Conservation (phyloP, 208 protist genomes). For the Paratrypanosoma confusum region DNA sequence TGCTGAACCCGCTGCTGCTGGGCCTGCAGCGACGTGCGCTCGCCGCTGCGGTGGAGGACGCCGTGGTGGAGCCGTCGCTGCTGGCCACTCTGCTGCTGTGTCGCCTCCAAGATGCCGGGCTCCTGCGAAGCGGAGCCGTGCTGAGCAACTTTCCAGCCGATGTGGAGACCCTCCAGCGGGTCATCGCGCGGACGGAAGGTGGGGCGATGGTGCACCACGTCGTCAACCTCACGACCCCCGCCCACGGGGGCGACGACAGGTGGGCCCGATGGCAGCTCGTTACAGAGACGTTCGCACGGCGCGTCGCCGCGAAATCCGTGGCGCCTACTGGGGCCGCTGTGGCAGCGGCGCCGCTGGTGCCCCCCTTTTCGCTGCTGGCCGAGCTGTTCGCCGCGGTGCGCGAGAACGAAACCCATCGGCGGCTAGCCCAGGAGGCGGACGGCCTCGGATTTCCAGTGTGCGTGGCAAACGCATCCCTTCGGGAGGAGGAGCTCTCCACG, state of each 20-base stretch:
- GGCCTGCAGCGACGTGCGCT: conserved; percentile 37
- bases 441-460: conserved; percentile 42
- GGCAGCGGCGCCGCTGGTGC: neutral
- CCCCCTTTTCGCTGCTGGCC: conserved; percentile 5
- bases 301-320: no score
- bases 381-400: no score
- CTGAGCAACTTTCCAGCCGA: conserved; percentile 61
- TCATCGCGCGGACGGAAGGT: conserved; percentile 4
- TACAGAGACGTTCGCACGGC: conserved; percentile 6
- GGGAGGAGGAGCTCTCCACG: conserved; percentile 13
- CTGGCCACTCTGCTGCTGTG: conserved; percentile 30
- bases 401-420: conserved; percentile 17
- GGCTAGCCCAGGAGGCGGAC: conserved; percentile 22
- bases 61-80: conserved; percentile 20
- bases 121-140: conserved; percentile 54
- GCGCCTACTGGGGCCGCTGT: neutral
- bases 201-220: conserved; percentile 21
- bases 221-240: neutral
- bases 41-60: conserved; percentile 19
- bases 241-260: neutral
- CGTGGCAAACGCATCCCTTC: conserved; percentile 35
- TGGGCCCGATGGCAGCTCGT: no score
- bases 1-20: conserved; percentile 32
- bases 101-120: conserved; percentile 47
- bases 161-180: conserved; percentile 12